Base-by-base conservation (phyloP, 2,329 filamentous ascomycete species). In the Aspergillus sp. region DNA sequence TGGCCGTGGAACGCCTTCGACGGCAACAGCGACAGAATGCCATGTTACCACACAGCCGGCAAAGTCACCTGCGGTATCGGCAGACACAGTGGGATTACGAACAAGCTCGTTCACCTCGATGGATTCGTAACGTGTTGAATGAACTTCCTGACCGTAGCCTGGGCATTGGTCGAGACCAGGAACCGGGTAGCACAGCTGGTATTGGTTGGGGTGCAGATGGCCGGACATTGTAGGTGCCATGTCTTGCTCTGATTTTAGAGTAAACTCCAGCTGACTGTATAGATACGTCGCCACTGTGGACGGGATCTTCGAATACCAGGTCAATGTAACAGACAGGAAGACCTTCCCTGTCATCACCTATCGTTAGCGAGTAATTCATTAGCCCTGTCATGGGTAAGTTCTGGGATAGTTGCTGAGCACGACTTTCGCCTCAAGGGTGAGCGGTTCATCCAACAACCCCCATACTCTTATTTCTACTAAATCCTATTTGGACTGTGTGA, bases 201-300 rank as follows among this genome's bases (percentile, higher is more conserved):
- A 71, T 82, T 54, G 80, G 79, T 8, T 82, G 79, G 76, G 79
- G 78, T 56, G 72, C 70, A 8, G 78, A 82, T 69, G 80, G 79
- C 17, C 73, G 77, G 65, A 78, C 74, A 59, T 63, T 82, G 80
- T 82, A 72, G 74, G 80, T 76, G 48, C 28, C 53, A 32, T 45
- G 36, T 17, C 21, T 57, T 23, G 19, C 8, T 13, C 19, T 36
- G 32, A 30, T n/a, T 23, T 36, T 23, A 55, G 36, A 17, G 30
- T 53, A 39, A 5, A 58, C 28, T 30, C 58, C 51, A 57, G 58
- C 65, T 67, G 56, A 66, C 50, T 38, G 47, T 32, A 23, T 61
- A 82, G 80, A 63, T 82, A 79, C 60, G 74, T 81, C 61, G 80
- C 76, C n/a, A 81, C 79, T 5, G 72, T 80, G 50, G 74, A 79